Evolutionary conservation across 805 yeast genomes (phyloP), one percentile per base, ranked within the genome.

Genomic region (Candida tibetensis): DNA sequence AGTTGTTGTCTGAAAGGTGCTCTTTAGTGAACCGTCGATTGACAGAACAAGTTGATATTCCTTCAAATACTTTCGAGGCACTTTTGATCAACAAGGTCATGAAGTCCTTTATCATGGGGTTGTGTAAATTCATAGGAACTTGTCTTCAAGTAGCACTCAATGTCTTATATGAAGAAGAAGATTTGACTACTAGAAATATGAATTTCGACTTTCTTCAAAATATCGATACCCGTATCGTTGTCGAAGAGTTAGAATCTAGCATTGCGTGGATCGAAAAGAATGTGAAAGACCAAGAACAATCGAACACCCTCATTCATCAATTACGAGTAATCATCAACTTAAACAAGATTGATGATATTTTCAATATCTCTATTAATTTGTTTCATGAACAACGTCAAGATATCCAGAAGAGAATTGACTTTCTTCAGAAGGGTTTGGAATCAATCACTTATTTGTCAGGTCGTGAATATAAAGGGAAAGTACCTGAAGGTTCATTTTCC

Each of bases 161-260:
- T n/a, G 82, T 79, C 6, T 63, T 83, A 8, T 77, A 75, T 45
- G 88, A 84, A 51, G 93, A 82, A 51, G 93, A 85, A 53, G 95
- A 85, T 58, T 61, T 85, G 22, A 79, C 80, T 39, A 75, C 83
- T 1, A 76, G 82, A 47, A 69, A 71, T 10, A 77, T 82, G 80
- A 80, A 78, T 27, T 49, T 68, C 71, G 50, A 46, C 42, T 62
- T 61, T 37, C 54, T 66, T 32, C 33, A 36, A 10, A 53, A 48
- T 32, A 50, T 63, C 5, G 40, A 56, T 9, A 36, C 53, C 3
- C 51, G 48, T 14, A 44, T 48, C 5, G 55, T 63, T 0, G 22
- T 52, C 4, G 46, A 49, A 5, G 62, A 56, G n/a, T 41, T 79
- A 5, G 56, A 64, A 3, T 42, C 41, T 5, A 52, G 74, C 1